Evolutionary conservation across 768 basidiomycete species (phyloP).

Genomic region (Rhodotorula babjevae): DNA sequence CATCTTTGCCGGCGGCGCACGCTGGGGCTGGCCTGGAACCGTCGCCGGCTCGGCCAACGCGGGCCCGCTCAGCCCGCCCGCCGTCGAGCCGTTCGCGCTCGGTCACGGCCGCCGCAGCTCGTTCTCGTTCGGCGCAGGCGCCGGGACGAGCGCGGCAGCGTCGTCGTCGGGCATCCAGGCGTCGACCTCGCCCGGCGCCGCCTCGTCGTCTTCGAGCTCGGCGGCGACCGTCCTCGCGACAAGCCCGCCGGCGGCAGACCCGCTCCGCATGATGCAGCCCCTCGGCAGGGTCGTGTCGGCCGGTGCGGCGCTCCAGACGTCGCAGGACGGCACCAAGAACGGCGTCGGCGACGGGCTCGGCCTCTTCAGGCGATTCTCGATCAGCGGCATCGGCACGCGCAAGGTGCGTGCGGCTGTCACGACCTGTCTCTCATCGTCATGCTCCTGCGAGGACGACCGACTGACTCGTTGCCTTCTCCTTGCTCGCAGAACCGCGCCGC

Average conservation of each 20-base stretch:
- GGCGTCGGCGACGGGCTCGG: constrained; percentile 13
- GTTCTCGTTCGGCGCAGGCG: background rate
- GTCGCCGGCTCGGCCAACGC: too few species aligned
- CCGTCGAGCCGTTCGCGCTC: background rate
- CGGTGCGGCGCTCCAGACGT: constrained; percentile 27
- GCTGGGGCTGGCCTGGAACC: constrained; percentile 30
- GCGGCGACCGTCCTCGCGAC: background rate
- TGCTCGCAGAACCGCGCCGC: background rate
- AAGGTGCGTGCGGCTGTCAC: constrained; percentile 14
- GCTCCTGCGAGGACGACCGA: too few species aligned
- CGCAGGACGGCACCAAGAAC: background rate
- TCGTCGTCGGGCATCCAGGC: background rate
- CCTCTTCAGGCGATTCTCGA: constrained; percentile 25
- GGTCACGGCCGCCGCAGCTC: background rate
- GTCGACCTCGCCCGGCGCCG: background rate
- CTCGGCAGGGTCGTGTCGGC: constrained; percentile 31
- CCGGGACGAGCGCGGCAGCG: background rate
- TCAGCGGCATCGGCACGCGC: constrained; percentile 15
- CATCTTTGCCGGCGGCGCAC: constrained; percentile 25
- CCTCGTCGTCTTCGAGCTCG: background rate
- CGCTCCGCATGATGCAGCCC: constrained; percentile 26
- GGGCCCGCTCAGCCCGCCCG: constrained; percentile 6
- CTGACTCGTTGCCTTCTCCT: background rate
- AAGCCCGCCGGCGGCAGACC: background rate
- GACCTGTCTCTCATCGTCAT: background rate